These are phyloP conservation scores for Eimeria tenella DNA, from an alignment of 169 alveolate genomes.

Conservation along the genomic window DNA sequence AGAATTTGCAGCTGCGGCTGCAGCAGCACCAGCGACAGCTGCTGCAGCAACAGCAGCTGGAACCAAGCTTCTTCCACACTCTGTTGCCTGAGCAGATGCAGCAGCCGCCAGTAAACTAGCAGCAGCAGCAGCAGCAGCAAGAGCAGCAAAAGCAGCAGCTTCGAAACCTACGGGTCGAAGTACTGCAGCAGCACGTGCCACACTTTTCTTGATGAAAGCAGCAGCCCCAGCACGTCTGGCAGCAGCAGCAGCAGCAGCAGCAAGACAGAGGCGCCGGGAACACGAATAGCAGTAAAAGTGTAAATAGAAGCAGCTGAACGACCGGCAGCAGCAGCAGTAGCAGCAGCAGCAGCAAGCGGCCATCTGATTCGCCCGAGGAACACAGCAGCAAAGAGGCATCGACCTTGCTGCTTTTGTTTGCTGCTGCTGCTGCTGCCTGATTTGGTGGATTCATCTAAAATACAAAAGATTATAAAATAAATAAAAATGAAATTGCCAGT, in stretches of 20 bases:
- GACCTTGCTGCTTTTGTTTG: too few species aligned
- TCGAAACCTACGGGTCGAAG: not conserved
- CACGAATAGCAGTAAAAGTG: not conserved
- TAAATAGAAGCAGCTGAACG: not conserved
- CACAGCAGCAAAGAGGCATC: too few species aligned
- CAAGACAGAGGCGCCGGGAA: too few species aligned
- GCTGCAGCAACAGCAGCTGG: slow-evolving; percentile 3
- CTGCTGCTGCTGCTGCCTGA: too few species aligned
- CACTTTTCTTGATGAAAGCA: not conserved
- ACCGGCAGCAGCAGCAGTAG: not conserved
- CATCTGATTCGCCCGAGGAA: too few species aligned
- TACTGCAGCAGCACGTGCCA: not conserved
- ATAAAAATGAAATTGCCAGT: too few species aligned
- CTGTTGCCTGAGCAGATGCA: not conserved
- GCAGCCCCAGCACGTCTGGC: not conserved
- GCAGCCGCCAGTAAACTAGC: not conserved
- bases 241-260: not conserved
- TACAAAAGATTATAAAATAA: too few species aligned
- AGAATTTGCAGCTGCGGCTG: not conserved
- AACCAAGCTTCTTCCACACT: not conserved
- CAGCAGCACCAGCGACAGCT: not conserved
- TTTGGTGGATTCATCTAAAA: too few species aligned
- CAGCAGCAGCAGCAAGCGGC: not conserved
- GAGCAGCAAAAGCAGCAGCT: slow-evolving; percentile 2
- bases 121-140: not conserved